Evolutionary conservation across 129 eudicot species (phyloP).

Genomic region (Centella asiatica): DNA sequence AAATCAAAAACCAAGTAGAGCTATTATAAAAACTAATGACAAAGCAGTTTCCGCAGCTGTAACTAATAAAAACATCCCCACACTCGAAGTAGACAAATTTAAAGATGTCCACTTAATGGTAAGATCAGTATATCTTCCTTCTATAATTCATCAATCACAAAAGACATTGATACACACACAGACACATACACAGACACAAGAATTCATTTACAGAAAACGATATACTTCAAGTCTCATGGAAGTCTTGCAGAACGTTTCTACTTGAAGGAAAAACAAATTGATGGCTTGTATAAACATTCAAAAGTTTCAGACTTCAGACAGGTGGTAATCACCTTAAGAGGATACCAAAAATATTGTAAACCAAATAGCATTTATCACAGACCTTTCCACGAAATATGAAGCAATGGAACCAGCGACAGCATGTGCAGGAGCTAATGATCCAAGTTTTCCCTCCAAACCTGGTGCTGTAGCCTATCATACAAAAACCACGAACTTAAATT

Average conservation of each 20-base stretch:
- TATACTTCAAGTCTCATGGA: neutral
- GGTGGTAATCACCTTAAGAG: neutral
- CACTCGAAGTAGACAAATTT: neutral
- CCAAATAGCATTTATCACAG: conserved; percentile 7
- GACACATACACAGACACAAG: neutral
- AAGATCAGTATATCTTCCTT: neutral
- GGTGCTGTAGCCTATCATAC: conserved; percentile 76
- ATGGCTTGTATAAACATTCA: neutral
- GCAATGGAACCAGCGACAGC: conserved; percentile 83
- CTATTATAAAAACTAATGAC: neutral
- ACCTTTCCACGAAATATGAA: conserved; percentile 80
- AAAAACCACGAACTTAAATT: neutral
- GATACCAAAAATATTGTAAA: neutral
- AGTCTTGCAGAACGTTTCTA: neutral
- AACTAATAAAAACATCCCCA: no score
- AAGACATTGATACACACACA: neutral
- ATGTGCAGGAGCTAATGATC: conserved; percentile 83
- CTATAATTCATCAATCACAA: neutral
- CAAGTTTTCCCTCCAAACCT: conserved; percentile 74
- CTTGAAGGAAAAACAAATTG: neutral
- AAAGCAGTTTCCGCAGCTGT: neutral
- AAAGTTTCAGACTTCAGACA: neutral
- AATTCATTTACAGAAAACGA: neutral
- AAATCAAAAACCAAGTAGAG: neutral
- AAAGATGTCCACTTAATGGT: no score